Conservation (phyloP, 768 basidiomycete genomes). For the Dictyophora rubrovolvata region DNA sequence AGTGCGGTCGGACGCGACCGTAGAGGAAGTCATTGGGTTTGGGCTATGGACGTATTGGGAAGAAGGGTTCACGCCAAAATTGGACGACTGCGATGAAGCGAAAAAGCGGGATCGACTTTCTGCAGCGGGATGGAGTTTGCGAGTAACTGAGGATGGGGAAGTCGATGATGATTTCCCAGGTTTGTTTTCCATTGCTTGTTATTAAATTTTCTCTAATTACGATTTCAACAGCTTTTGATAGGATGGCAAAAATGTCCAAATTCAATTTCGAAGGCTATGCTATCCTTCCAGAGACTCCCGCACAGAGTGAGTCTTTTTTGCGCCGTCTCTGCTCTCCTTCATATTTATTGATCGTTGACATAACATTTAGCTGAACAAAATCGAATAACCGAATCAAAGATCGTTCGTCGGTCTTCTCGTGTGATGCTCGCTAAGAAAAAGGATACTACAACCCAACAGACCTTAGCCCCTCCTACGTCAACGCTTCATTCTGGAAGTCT, state of each 20-base stretch:
- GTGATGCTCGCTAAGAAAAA: conserved; percentile 54
- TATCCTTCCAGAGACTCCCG: conserved; percentile 57
- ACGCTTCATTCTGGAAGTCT: conserved; percentile 27
- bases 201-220: not conserved
- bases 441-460: conserved; percentile 20
- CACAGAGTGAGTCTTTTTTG: conserved; percentile 50
- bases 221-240: conserved; percentile 71
- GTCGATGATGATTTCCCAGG: conserved; percentile 98
- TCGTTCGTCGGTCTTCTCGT: conserved; percentile 73
- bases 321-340: not conserved
- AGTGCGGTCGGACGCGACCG: conserved; percentile 78
- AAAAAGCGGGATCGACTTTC: conserved; percentile 50
- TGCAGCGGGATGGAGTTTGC: conserved; percentile 83
- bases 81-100: conserved; percentile 68
- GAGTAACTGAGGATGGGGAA: conserved; percentile 95
- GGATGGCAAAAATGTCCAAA: conserved; percentile 73
- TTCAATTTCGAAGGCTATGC: conserved; percentile 90
- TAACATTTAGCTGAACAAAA: conserved; percentile 59
- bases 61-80: conserved; percentile 65
- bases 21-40: conserved; percentile 94
- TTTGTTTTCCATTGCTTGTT: conserved; percentile 31
- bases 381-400: conserved; percentile 63
- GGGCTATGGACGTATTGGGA: conserved; percentile 93
- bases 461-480: conserved; percentile 23
- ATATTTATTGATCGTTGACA: conserved; percentile 6